phyloP scores from a whole-genome alignment of 441 rosid species.

The Populus hybrid region DNA sequence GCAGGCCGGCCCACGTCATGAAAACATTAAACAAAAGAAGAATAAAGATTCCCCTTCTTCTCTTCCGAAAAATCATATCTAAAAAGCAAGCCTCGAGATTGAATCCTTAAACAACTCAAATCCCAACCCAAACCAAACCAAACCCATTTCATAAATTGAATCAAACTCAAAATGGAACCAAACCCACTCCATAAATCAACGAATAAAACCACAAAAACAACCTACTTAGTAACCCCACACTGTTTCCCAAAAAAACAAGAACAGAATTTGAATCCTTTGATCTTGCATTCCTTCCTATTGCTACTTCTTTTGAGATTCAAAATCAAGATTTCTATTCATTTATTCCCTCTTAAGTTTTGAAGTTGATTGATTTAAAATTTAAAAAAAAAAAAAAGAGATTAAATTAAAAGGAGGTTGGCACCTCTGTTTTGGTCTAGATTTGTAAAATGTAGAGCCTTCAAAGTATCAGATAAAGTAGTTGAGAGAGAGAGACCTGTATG shows the following conservation, averaged over 20 bases:
- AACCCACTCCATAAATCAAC: background rate
- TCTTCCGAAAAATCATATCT: background rate
- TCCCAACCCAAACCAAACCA: background rate
- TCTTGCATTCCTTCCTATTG: background rate
- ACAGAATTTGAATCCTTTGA: background rate
- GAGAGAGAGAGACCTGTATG: constrained; percentile 54
- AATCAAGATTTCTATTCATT: background rate
- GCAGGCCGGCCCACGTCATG: constrained; percentile 16
- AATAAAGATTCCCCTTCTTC: background rate
- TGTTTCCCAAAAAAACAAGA: background rate
- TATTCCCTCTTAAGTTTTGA: background rate
- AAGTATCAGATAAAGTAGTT: background rate
- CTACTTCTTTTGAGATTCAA: background rate
- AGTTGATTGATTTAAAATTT: background rate
- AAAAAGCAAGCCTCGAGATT: background rate
- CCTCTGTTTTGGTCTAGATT: background rate
- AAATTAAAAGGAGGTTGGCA: background rate
- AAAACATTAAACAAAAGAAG: constrained; percentile 1
- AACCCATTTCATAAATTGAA: background rate
- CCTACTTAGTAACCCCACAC: background rate
- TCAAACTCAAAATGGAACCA: background rate
- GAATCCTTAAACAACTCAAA: background rate
- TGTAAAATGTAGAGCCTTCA: background rate
- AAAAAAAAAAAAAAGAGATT: background rate
- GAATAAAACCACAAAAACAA: background rate